phyloP scores from a whole-genome alignment of 1,139 yeast species.

The Geotrichum cucujoidarum region DNA sequence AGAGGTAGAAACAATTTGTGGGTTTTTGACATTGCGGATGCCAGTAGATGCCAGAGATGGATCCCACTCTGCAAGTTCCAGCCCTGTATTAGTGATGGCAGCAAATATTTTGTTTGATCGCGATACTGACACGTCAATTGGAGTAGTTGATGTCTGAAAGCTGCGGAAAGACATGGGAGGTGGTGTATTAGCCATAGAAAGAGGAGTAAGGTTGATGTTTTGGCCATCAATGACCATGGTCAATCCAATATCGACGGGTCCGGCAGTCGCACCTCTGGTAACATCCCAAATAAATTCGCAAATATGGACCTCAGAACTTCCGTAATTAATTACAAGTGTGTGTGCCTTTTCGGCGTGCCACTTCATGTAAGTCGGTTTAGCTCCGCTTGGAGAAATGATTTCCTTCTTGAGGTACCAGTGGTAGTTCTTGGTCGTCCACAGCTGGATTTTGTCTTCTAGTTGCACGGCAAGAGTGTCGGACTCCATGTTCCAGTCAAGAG shows the following conservation, averaged over 20 bases:
- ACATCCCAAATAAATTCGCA: conserved; percentile 64
- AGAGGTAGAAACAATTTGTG: conserved; percentile 42
- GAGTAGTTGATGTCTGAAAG: conserved; percentile 47
- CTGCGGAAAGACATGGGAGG: conserved; percentile 86
- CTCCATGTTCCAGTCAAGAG: conserved; percentile 74
- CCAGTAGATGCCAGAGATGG: conserved; percentile 14
- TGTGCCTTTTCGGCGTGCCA: conserved; percentile 92
- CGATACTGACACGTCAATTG: conserved; percentile 62
- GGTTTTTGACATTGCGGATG: conserved; percentile 41
- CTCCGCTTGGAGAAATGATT: conserved; percentile 37
- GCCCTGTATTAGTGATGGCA: conserved; percentile 44
- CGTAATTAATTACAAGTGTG: conserved; percentile 50
- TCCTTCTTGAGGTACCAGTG: conserved; percentile 95
- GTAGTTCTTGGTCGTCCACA: conserved; percentile 91
- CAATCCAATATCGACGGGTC: conserved; percentile 73
- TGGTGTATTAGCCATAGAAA: conserved; percentile 82
- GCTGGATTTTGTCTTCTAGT: conserved; percentile 55
- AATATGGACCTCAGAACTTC: conserved; percentile 44
- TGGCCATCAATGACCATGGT: conserved; percentile 76
- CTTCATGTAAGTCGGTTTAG: conserved; percentile 47
- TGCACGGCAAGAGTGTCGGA: conserved; percentile 75
- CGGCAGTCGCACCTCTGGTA: conserved; percentile 61
- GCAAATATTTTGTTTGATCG: conserved; percentile 58
- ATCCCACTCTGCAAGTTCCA: conserved; percentile 43
- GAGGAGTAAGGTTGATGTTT: conserved; percentile 71